A percentile compares a stretch with the other conserved stretches of the same genome.
Conservation (phyloP, 148 eudicot genomes). For the Vaccinium darrowii region DNA sequence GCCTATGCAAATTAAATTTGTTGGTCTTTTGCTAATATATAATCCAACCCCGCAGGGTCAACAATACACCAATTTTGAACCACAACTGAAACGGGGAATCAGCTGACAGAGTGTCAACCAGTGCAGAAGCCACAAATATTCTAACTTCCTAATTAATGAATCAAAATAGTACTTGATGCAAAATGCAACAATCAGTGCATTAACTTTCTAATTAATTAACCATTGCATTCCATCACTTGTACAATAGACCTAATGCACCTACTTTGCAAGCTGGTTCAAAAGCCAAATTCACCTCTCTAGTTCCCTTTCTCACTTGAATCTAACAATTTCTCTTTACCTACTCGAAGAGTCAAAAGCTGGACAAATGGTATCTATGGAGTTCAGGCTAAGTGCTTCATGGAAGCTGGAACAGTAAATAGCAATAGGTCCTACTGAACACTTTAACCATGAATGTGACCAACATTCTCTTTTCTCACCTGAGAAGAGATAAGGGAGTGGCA, state of each 20-base stretch:
- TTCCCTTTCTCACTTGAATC: background rate
- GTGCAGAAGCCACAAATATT: background rate
- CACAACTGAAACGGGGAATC: background rate
- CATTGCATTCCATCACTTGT: background rate
- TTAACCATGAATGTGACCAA: background rate
- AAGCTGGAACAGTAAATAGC: constrained; percentile 4
- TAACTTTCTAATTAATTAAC: too few species aligned
- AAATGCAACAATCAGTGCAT: background rate
- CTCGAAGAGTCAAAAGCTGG: background rate
- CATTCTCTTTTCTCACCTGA: background rate
- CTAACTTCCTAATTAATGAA: background rate
- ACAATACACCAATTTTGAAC: constrained; percentile 1
- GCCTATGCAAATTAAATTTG: background rate
- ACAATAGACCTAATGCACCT: background rate
- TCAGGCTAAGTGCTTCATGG: background rate
- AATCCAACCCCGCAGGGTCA: constrained; percentile 1
- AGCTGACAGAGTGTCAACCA: background rate
- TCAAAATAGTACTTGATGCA: background rate
- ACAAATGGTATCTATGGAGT: background rate
- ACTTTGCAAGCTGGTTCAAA: background rate
- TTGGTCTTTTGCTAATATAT: background rate
- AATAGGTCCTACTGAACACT: background rate
- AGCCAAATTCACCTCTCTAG: background rate
- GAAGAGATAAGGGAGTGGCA: background rate
- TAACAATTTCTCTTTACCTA: background rate